A percentile compares a stretch with the other conserved stretches of the same genome.
These are phyloP conservation scores for Gardenia jasminoides DNA, from an alignment of 257 asterid genomes.

Conservation along the genomic window DNA sequence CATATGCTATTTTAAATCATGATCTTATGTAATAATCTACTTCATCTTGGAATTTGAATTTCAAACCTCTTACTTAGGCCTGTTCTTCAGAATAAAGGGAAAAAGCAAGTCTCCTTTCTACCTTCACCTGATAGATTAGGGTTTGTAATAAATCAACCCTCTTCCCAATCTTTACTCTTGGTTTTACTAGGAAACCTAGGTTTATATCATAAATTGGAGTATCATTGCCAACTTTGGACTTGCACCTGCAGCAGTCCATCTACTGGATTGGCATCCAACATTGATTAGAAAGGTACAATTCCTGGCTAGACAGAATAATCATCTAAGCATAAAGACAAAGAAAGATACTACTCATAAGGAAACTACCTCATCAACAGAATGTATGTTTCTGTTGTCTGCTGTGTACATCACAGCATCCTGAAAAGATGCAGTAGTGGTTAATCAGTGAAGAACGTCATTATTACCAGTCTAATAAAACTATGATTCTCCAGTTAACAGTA, in stretches of 20 bases:
- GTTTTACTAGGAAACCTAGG: too few species aligned
- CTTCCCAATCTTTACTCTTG: too few species aligned
- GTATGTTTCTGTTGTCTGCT: constrained; percentile 71
- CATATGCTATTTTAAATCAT: background rate
- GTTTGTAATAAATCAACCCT: too few species aligned
- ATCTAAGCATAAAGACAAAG: constrained; percentile 10
- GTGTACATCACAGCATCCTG: constrained; percentile 90
- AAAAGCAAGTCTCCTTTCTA: too few species aligned
- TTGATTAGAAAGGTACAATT: too few species aligned
- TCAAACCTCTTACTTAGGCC: background rate
- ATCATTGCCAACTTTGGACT: background rate
- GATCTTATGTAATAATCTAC: background rate
- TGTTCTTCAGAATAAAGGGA: too few species aligned
- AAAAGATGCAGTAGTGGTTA: constrained; percentile 19
- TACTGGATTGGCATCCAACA: background rate
- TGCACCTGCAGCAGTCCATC: background rate
- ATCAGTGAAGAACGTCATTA: constrained; percentile 9
- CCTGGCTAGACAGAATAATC: background rate
- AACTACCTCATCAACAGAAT: constrained; percentile 78
- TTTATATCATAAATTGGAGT: background rate
- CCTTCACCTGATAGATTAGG: too few species aligned
- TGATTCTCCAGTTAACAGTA: background rate
- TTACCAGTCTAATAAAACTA: background rate
- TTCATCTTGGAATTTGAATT: background rate
- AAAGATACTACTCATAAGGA: background rate